phyloP scores from a whole-genome alignment of 2,329 filamentous ascomycete genomes.

The Xylariaceae sp. region DNA sequence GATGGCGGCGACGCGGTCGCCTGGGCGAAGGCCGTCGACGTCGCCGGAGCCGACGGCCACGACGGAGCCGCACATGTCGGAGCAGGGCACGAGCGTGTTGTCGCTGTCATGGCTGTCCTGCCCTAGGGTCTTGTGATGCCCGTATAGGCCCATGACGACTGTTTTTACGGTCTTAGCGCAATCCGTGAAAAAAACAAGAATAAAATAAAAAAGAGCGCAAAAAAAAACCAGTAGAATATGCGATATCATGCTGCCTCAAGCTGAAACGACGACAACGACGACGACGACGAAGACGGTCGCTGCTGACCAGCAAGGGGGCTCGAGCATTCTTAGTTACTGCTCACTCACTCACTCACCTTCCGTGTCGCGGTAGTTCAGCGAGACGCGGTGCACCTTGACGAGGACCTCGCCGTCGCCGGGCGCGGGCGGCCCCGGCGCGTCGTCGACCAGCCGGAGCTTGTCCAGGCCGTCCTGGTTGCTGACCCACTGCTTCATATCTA shows the following conservation, averaged over 20 bases:
- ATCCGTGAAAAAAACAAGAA: too few relatives aligned
- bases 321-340: too few relatives aligned
- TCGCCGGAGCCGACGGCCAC: conserved; percentile 38
- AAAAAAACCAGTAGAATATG: too few relatives aligned
- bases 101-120: conserved; percentile 22
- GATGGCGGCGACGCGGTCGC: conserved; percentile 60
- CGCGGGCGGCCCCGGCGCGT: conserved; percentile 34
- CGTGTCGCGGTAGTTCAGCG: conserved; percentile 43
- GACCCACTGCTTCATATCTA: conserved; percentile 40
- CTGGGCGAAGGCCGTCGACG: conserved; percentile 37
- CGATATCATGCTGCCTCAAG: too few relatives aligned
- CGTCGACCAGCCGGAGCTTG: conserved; percentile 38
- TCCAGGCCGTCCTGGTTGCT: conserved; percentile 49
- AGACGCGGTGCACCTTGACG: conserved; percentile 38
- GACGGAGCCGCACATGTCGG: conserved; percentile 62
- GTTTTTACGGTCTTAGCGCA: too few relatives aligned
- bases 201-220: too few relatives aligned
- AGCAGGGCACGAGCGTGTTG: conserved; percentile 53
- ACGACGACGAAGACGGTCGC: too few relatives aligned
- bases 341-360: too few relatives aligned
- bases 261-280: too few relatives aligned
- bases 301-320: too few relatives aligned
- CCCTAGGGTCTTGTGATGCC: conserved; percentile 50
- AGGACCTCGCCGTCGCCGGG: conserved; percentile 45
- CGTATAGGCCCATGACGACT: conserved; percentile 61